Percentiles rank a stretch among this genome's conserved stretches.
Conservation (phyloP, 2,329 filamentous ascomycete genomes). For the Pseudocercospora fijiensis region DNA sequence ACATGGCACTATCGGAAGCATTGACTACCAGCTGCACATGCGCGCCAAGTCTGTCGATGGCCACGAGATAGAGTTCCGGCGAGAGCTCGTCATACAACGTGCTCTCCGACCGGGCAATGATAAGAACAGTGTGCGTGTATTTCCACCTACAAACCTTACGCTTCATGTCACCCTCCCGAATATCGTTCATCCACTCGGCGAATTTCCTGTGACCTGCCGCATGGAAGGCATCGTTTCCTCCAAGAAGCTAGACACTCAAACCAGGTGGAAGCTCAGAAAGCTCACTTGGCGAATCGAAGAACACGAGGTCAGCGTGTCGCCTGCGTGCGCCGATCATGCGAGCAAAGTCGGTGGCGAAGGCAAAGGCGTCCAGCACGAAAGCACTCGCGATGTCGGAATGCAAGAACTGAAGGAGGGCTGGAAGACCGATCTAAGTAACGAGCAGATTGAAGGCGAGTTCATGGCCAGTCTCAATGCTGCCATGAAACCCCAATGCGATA, state of each 20-base stretch:
- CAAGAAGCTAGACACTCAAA: constrained; percentile 65
- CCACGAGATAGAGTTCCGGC: constrained; percentile 64
- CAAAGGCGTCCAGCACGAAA: constrained; percentile 72
- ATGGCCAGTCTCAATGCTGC: constrained; percentile 60
- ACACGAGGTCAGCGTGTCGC: constrained; percentile 73
- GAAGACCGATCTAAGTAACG: constrained; percentile 74
- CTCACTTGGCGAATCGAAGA: constrained; percentile 93
- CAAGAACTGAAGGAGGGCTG: constrained; percentile 83
- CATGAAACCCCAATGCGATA: constrained; percentile 71
- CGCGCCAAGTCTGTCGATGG: constrained; percentile 61
- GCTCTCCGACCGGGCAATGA: constrained; percentile 76
- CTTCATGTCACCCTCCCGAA: constrained; percentile 78
- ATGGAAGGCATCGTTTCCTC: constrained; percentile 77
- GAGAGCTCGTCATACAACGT: constrained; percentile 71
- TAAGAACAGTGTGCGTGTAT: constrained; percentile 88
- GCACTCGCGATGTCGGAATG: constrained; percentile 73
- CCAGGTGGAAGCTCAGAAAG: constrained; percentile 86
- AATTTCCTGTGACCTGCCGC: constrained; percentile 74
- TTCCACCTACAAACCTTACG: constrained; percentile 92
- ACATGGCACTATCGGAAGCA: constrained; percentile 67
- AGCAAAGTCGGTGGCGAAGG: constrained; percentile 62
- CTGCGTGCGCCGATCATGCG: constrained; percentile 75
- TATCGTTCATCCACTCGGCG: constrained; percentile 81
- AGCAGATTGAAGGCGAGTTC: constrained; percentile 78
- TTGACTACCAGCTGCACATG: constrained; percentile 77